These are phyloP conservation scores for Yamadazyma taylorii DNA, from an alignment of 1,139 yeast species.

Conservation along the genomic window DNA sequence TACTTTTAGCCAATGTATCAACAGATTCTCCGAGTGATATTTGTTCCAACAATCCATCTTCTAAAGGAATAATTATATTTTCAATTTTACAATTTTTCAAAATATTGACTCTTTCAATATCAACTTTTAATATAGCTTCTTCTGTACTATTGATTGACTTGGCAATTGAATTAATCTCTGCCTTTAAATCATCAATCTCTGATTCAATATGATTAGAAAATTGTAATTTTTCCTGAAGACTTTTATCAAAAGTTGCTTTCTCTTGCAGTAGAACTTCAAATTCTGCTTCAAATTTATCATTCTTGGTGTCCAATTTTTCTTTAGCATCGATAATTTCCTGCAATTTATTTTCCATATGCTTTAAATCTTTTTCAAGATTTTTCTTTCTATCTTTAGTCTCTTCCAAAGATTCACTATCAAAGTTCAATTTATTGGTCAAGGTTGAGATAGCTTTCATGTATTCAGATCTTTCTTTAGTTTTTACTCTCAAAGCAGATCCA, in stretches of 20 bases:
- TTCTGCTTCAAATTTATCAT: constrained; percentile 52
- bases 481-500: constrained; percentile 58
- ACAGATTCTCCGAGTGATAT: constrained; percentile 46
- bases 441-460: constrained; percentile 61
- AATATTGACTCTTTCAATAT: constrained; percentile 58
- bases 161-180: constrained; percentile 27
- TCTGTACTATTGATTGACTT: constrained; percentile 43
- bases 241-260: constrained; percentile 23
- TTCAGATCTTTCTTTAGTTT: constrained; percentile 64
- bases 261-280: constrained; percentile 46
- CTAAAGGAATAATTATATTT: constrained; percentile 63
- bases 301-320: constrained; percentile 31
- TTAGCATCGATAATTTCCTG: constrained; percentile 30
- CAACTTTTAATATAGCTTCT: constrained; percentile 56
- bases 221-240: constrained; percentile 28
- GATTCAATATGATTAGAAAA: constrained; percentile 28
- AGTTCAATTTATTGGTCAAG: constrained; percentile 58
- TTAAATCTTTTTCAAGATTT: constrained; percentile 33
- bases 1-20: constrained; percentile 39
- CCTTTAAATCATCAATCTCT: constrained; percentile 34
- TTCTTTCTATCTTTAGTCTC: constrained; percentile 50
- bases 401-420: constrained; percentile 58
- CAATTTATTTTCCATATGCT: constrained; percentile 32
- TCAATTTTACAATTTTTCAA: constrained; percentile 77
- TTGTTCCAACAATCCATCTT: constrained; percentile 55